Evolutionary conservation across 2,329 filamentous ascomycete species (phyloP).

Genomic region (Apiospora saccharicola): DNA sequence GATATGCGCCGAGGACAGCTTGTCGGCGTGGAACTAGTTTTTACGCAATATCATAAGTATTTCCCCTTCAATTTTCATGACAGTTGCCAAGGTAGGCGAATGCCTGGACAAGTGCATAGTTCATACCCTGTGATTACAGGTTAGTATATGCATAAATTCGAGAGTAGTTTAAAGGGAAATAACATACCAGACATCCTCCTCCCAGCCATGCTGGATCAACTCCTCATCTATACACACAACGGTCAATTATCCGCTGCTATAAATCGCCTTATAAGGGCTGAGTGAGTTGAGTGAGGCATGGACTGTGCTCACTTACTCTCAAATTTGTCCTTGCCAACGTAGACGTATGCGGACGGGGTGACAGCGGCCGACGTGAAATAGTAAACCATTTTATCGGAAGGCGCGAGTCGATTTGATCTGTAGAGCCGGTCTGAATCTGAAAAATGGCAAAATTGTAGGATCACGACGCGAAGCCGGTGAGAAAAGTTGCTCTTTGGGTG

Average conservation of each 20-base stretch:
- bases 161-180: background rate
- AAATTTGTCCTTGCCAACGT: constrained; percentile 98
- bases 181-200: constrained; percentile 90
- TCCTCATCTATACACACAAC: constrained; percentile 77
- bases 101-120: background rate
- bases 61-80: background rate
- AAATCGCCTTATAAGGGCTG: background rate
- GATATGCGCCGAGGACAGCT: constrained; percentile 94
- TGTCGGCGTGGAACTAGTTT: constrained; percentile 91
- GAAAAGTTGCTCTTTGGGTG: background rate
- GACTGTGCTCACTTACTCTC: constrained; percentile 71
- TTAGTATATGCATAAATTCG: background rate
- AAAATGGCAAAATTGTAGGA: background rate
- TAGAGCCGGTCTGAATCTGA: no score
- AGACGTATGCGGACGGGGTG: constrained; percentile 84
- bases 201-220: constrained; percentile 91
- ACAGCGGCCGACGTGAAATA: constrained; percentile 92
- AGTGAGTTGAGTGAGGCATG: background rate
- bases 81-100: background rate
- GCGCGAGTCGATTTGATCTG: background rate
- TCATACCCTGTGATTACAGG: constrained; percentile 38
- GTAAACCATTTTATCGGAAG: constrained; percentile 75
- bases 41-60: background rate
- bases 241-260: background rate
- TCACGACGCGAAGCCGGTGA: background rate